Evolutionary conservation across 257 asterid genomes (phyloP).

Genomic region (Rhazya stricta): DNA sequence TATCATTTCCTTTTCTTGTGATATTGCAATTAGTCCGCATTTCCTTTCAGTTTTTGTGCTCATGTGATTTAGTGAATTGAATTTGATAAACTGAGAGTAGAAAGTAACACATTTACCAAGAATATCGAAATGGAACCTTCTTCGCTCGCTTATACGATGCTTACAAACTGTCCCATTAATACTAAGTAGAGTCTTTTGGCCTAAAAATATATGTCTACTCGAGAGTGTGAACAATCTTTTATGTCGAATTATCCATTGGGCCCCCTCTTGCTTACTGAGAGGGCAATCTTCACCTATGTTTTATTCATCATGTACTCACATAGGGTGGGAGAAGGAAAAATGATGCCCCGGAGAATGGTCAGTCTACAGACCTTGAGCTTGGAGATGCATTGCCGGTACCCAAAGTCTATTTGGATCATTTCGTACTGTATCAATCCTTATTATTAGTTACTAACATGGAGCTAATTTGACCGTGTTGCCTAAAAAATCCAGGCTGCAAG

Average conservation of each 20-base stretch:
- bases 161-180: neutral
- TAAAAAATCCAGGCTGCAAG: slow-evolving; percentile 53
- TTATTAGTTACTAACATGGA: neutral
- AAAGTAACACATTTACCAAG: neutral
- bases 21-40: neutral
- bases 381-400: slow-evolving; percentile 68
- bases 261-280: neutral
- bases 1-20: neutral
- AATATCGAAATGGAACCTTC: neutral
- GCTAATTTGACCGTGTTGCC: slow-evolving; percentile 22
- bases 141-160: neutral
- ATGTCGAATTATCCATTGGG: neutral
- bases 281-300: neutral
- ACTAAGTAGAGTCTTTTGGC: neutral
- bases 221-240: neutral
- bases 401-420: slow-evolving; percentile 5
- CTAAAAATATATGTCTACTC: neutral
- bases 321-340: slow-evolving; percentile 49
- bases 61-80: neutral
- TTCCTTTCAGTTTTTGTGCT: neutral
- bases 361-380: slow-evolving; percentile 61
- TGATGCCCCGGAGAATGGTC: slow-evolving; percentile 37
- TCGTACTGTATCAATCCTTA: slow-evolving; percentile 6
- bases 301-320: slow-evolving; percentile 20
- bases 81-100: neutral